Evolutionary conservation across 2,329 filamentous ascomycete genomes (phyloP).

Genomic region (Sporothrix mexicana): DNA sequence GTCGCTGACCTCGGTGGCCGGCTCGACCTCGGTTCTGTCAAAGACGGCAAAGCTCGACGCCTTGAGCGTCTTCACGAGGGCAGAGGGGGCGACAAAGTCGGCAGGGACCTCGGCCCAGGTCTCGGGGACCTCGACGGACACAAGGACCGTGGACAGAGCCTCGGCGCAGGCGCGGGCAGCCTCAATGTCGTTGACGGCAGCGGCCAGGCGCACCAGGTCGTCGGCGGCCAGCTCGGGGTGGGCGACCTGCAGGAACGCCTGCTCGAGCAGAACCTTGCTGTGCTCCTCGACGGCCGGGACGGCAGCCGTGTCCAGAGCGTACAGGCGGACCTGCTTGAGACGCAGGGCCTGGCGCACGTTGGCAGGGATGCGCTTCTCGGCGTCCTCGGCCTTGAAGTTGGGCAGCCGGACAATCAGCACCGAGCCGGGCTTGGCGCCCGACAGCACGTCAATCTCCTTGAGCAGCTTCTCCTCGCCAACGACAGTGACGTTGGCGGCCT

Average conservation of each 20-base stretch:
- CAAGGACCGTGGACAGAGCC: slow-evolving; percentile 71
- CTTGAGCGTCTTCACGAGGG: slow-evolving; percentile 68
- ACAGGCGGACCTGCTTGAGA: slow-evolving; percentile 72
- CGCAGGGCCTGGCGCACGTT: slow-evolving; percentile 73
- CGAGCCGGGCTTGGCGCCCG: slow-evolving; percentile 71
- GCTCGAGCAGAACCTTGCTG: slow-evolving; percentile 70
- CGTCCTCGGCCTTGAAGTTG: slow-evolving; percentile 82
- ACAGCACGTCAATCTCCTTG: slow-evolving; percentile 75
- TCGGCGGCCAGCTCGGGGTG: slow-evolving; percentile 68
- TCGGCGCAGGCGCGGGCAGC: slow-evolving; percentile 59
- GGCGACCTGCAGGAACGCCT: slow-evolving; percentile 82
- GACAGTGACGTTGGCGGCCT: slow-evolving; percentile 77
- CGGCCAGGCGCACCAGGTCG: slow-evolving; percentile 69
- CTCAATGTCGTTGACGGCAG: slow-evolving; percentile 57
- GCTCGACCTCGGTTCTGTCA: slow-evolving; percentile 75
- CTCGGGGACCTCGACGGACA: slow-evolving; percentile 75
- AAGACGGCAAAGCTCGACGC: slow-evolving; percentile 83
- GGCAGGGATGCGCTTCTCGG: slow-evolving; percentile 82
- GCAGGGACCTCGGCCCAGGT: slow-evolving; percentile 76
- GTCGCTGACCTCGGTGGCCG: slow-evolving; percentile 67
- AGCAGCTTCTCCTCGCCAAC: slow-evolving; percentile 82
- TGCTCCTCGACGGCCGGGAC: slow-evolving; percentile 73
- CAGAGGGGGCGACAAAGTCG: slow-evolving; percentile 56
- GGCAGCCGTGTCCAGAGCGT: slow-evolving; percentile 73
- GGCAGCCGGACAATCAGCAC: slow-evolving; percentile 77